Conservation (phyloP, 2,329 filamentous ascomycete species). For the Onygenales sp. region DNA sequence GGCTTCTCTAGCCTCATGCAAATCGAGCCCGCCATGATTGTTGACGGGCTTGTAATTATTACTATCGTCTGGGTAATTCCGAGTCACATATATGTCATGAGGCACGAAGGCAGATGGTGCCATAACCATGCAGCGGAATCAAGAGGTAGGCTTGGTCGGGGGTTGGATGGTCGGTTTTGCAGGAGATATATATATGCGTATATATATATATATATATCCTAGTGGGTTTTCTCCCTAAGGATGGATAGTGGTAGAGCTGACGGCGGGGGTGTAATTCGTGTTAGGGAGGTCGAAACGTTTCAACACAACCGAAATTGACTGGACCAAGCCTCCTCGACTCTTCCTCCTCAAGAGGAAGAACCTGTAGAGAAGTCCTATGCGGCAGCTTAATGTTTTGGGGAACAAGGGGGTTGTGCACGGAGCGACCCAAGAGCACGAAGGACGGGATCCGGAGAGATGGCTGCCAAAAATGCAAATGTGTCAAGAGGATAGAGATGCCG, state of each 20-base stretch:
- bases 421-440: conserved; percentile 29
- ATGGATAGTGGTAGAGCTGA: not conserved
- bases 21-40: conserved; percentile 37
- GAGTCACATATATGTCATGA: conserved; percentile 34
- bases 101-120: conserved; percentile 58
- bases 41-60: conserved; percentile 25
- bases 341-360: conserved; percentile 99
- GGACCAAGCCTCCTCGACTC: conserved; percentile 98
- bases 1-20: conserved; percentile 32
- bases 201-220: not conserved
- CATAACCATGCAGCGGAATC: conserved; percentile 49
- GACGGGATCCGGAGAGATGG: conserved; percentile 19
- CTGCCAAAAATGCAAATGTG: conserved; percentile 36
- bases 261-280: conserved; percentile 32
- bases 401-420: conserved; percentile 38
- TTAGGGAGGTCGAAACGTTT: conserved; percentile 95
- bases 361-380: conserved; percentile 97
- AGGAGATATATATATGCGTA: conserved; percentile 7
- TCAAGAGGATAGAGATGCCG: conserved; percentile 38
- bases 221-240: not conserved
- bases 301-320: conserved; percentile 71
- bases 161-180: conserved; percentile 5
- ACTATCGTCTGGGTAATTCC: conserved; percentile 17
- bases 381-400: conserved; percentile 76
- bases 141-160: conserved; percentile 12